A percentile compares a stretch with the other conserved stretches of the same genome.
phyloP scores from a whole-genome alignment of 768 basidiomycete species.

The Holtermanniella nyarrowii region DNA sequence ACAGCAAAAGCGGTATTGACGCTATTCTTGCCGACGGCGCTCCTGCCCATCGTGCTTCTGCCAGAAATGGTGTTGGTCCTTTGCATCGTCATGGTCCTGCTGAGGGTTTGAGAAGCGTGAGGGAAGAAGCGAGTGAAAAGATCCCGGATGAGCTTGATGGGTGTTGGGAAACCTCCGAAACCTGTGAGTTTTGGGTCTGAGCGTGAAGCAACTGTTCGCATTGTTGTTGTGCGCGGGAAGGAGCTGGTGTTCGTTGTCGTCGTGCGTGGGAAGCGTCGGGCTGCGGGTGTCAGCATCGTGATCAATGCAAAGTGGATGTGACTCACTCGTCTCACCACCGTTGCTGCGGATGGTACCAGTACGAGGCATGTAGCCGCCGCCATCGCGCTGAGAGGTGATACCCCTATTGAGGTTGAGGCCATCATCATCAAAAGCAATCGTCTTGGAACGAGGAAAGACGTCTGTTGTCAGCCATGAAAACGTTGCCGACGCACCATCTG shows the following conservation, averaged over 20 bases:
- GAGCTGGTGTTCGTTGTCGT: conserved; percentile 10
- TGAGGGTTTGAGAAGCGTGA: conserved; percentile 49
- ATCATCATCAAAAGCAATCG: conserved; percentile 41
- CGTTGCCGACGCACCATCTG: neutral
- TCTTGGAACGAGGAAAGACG: conserved; percentile 39
- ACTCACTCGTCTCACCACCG: conserved; percentile 10
- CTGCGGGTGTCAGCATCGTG: neutral
- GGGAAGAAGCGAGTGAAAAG: conserved; percentile 58
- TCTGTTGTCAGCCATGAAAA: no score
- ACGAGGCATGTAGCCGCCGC: conserved; percentile 25
- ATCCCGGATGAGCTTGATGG: conserved; percentile 42
- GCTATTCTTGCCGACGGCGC: conserved; percentile 33
- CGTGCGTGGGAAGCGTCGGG: conserved; percentile 20
- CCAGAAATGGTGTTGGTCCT: conserved; percentile 45
- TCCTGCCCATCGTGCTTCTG: conserved; percentile 39
- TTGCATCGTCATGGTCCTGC: conserved; percentile 66
- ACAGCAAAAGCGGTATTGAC: conserved; percentile 2
- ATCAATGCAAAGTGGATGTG: neutral
- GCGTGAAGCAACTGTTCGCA: conserved; percentile 19
- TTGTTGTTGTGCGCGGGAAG: conserved; percentile 33
- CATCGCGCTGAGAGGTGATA: conserved; percentile 22
- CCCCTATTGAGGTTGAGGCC: conserved; percentile 16
- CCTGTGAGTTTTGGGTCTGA: conserved; percentile 25
- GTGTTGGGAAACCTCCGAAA: conserved; percentile 42
- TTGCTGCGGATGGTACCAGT: conserved; percentile 30